These are phyloP conservation scores for Dryas integrifolia DNA, from an alignment of 331 rosid genomes.

Conservation along the genomic window DNA sequence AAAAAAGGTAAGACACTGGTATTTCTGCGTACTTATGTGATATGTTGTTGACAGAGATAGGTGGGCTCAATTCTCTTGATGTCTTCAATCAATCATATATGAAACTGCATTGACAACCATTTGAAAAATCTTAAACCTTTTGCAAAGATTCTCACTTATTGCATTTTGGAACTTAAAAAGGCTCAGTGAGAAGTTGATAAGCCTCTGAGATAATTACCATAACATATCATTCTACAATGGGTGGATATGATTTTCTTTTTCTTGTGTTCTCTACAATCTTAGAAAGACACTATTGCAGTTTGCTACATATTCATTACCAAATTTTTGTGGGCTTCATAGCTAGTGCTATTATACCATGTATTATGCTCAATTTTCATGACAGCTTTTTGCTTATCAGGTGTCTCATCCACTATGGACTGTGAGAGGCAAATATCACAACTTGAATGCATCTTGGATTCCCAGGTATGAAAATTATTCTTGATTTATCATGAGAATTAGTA, in stretches of 20 bases:
- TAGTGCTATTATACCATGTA: background rate
- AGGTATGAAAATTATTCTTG: slow-evolving; percentile 39
- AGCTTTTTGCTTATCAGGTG: slow-evolving; percentile 45
- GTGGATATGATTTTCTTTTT: too few relatives aligned
- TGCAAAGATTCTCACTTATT: background rate
- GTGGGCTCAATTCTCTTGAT: background rate
- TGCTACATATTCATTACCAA: background rate
- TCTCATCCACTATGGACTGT: slow-evolving; percentile 58
- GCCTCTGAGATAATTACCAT: too few relatives aligned
- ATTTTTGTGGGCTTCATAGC: background rate
- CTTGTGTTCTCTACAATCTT: background rate
- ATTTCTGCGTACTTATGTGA: background rate
- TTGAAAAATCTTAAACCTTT: background rate
- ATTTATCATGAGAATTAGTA: slow-evolving; percentile 1
- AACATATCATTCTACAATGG: too few relatives aligned
- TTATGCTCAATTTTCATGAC: slow-evolving; percentile 18
- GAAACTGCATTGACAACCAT: background rate
- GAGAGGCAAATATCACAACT: slow-evolving; percentile 71
- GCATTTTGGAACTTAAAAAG: background rate
- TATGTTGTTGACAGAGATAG: background rate
- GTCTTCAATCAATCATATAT: too few relatives aligned
- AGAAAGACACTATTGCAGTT: background rate
- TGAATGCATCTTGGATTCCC: slow-evolving; percentile 69
- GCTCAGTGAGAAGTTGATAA: background rate
- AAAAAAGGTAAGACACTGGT: slow-evolving; percentile 55